These are phyloP conservation scores for Cystobasidium sp. DNA, from an alignment of 1,284 basidiomycete genomes.

Conservation along the genomic window DNA sequence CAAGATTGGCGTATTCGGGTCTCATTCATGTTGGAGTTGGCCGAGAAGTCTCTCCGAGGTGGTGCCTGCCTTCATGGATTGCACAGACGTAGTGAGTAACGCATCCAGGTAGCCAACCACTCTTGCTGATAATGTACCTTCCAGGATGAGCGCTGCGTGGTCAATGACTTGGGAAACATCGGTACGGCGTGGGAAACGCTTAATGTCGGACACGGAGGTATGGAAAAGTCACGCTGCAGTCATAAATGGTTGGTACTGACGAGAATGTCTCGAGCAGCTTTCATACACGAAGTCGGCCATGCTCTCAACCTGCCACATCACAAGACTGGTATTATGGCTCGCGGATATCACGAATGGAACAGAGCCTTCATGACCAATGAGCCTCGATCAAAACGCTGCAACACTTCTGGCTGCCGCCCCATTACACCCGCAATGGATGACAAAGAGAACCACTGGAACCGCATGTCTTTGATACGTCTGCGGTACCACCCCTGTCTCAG, in stretches of 20 bases:
- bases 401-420: slow-evolving; percentile 22
- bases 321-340: slow-evolving; percentile 40
- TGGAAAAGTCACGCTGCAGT: neutral
- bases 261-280: slow-evolving; percentile 3
- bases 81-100: slow-evolving; percentile 27
- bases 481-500: slow-evolving; percentile 39
- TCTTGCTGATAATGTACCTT: neutral
- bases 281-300: slow-evolving; percentile 43
- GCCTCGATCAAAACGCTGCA: slow-evolving; percentile 27
- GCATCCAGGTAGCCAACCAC: neutral
- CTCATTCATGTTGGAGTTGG: slow-evolving; percentile 43
- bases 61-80: slow-evolving; percentile 38
- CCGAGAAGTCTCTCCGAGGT: slow-evolving; percentile 36
- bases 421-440: slow-evolving; percentile 40
- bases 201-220: slow-evolving; percentile 42
- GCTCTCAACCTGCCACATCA: slow-evolving; percentile 42
- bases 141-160: slow-evolving; percentile 40
- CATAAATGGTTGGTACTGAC: neutral
- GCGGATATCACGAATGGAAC: slow-evolving; percentile 43
- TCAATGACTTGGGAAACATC: slow-evolving; percentile 38
- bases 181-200: slow-evolving; percentile 41
- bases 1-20: slow-evolving; percentile 43
- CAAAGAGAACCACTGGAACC: slow-evolving; percentile 44
- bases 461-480: slow-evolving; percentile 39
- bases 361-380: slow-evolving; percentile 35